Evolutionary conservation across 495 filamentous ascomycete species (phyloP), one percentile per base, ranked within the genome.

Genomic region (Penicillium pancosmium): DNA sequence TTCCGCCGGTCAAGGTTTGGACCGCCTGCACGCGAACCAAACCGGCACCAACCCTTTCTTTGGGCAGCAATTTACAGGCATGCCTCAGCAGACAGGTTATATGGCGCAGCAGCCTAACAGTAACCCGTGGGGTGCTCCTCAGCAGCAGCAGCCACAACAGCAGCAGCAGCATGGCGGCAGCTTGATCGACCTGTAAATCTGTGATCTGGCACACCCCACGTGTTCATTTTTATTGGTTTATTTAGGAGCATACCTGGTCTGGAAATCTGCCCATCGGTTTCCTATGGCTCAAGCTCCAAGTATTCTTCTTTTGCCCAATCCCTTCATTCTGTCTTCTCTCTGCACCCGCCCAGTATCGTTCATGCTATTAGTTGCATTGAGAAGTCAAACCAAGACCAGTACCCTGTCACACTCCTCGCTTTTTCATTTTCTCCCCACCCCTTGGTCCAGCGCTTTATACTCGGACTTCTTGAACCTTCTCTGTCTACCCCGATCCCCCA

Each of bases 1-100:
- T 75, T 93, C 89, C 60, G 91, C 94, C 4, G 93, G 93, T 53
- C 82, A 87, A 44, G 90, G 90, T 21, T 70, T 90, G 54, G 84
- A 86, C 54, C 83, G 82, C 56, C 68, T 89, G 38, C 82, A 90
- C 41, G 86, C 86, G 9, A 77, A 81, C n/a, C 89, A 90, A 33
- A 93, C 91, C 4, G 93, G 92, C 54, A 96, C 83, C 76, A 98
- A 98, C 67, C 95, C 95, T 6, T 99, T 97, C 78, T 82, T 93
- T 54, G 82, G 83, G 56, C 80, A 84, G 55, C 92, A 94, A 63
- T 92, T 87, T 57, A 94, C 91, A 0, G 91, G 91, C 9, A 56
- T 70, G 59, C 74, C 70, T 18, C 74, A 77, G 54, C 73, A 73
- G 62, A 70, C 68, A 4, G 68, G 68, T 7, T 78, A 71, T 31